Evolutionary conservation across 768 basidiomycete genomes (phyloP), one percentile per base, ranked within the genome.

Genomic region (Gloeopeniophorella convolvens): DNA sequence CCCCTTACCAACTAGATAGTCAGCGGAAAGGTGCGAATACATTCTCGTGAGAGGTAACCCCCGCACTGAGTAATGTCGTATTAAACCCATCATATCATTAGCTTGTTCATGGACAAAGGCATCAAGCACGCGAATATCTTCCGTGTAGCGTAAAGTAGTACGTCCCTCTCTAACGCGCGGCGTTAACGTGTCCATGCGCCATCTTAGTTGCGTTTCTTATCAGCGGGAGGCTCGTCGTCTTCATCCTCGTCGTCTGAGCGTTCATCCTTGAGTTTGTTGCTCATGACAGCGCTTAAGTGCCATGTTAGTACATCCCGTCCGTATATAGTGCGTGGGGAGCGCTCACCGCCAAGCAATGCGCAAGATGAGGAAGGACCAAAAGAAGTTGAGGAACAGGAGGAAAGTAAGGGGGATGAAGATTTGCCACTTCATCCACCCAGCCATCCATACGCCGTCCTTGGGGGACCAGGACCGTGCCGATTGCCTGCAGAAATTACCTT

Each of bases 341-440:
- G 70, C 82, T 36, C 55, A 91, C 89, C 86, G 76, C 42, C 75
- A 66, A 13, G 85, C 71, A 44, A 95, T 85, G 46, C 90, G 81
- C 64, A 77, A 66, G 70, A 97, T 92, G 23, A 92, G 72, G 68
- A 73, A 81, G 65, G 89, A 95, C 94, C 94, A 97, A 73, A 96
- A 96, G 21, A 95, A 51, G 63, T 97, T 97, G 59, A 99, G 73
- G 33, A 79, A 58, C 63, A 93, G 90, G 13, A 99, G 73, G 0
- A 90, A 68, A 5, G 80, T 54, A 48, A 98, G 68, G 0, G 92
- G 85, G 0, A 67, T 53, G 59, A 94, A 89, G 44, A 95, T 78
- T 57, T 92, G 89, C 59, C 79, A 83, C 60, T 73, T 78, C 78
- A 94, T 83, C 89, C 91, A 97, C 62, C 67, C 62, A 1, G 66